Percentiles rank a stretch among this genome's conserved stretches.
phyloP scores from a whole-genome alignment of 306 rosid species.

The Lathyrus aphaca region DNA sequence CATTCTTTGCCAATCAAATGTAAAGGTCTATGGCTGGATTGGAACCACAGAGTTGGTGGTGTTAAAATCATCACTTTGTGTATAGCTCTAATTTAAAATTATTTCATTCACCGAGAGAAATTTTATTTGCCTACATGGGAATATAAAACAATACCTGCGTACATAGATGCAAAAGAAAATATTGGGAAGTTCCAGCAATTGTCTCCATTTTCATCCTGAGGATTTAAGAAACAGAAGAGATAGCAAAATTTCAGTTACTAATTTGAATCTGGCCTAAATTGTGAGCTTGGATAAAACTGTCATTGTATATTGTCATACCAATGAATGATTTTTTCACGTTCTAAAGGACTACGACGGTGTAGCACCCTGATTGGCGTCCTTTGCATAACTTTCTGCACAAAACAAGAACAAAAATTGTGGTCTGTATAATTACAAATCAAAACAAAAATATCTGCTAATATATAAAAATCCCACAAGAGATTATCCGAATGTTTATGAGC shows the following conservation, averaged over 20 bases:
- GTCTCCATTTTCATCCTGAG: slow-evolving; percentile 82
- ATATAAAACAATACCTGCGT: slow-evolving; percentile 66
- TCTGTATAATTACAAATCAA: slow-evolving; percentile 16
- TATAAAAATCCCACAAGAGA: slow-evolving; percentile 1
- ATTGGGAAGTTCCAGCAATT: slow-evolving; percentile 75
- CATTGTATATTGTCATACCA: slow-evolving; percentile 55
- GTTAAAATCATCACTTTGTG: slow-evolving; percentile 6
- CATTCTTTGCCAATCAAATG: slow-evolving; percentile 32
- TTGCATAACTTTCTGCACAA: slow-evolving; percentile 71
- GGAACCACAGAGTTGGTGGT: slow-evolving; percentile 5
- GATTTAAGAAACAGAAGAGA: slow-evolving; percentile 39
- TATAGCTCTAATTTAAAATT: slow-evolving; percentile 25
- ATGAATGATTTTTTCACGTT: slow-evolving; percentile 87
- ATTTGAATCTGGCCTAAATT: slow-evolving; percentile 10
- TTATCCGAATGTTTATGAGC: slow-evolving; percentile 6
- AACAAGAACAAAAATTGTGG: slow-evolving; percentile 8
- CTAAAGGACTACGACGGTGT: slow-evolving; percentile 94
- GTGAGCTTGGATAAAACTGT: slow-evolving; percentile 19
- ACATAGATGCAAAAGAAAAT: slow-evolving; percentile 87
- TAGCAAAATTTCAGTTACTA: slow-evolving; percentile 31
- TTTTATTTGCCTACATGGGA: neutral
- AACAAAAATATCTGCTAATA: neutral
- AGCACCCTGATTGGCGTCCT: slow-evolving; percentile 94
- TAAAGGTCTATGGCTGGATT: slow-evolving; percentile 10
- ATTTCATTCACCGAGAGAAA: neutral